Evolutionary conservation across 108 stramenopile species (phyloP).

Genomic region (Bacterosira constricta): DNA sequence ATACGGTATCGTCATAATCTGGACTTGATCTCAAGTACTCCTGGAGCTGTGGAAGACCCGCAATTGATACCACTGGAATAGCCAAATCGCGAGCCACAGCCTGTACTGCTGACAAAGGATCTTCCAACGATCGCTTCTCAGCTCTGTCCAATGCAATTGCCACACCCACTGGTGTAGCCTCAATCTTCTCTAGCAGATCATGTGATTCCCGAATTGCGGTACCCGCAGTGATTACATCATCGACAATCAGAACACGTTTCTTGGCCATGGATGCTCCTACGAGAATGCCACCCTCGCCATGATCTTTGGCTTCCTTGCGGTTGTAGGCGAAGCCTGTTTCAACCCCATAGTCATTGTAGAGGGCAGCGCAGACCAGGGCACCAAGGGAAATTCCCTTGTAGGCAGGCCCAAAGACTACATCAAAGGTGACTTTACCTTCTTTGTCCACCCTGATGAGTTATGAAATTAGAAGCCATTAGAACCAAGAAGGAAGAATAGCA

Average conservation of each 20-base stretch:
- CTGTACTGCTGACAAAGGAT: slow-evolving; percentile 87
- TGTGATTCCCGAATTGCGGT: slow-evolving; percentile 97
- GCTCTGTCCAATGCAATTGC: slow-evolving; percentile 96
- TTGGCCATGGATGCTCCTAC: slow-evolving; percentile 92
- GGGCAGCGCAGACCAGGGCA: slow-evolving; percentile 89
- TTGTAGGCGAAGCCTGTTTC: slow-evolving; percentile 95
- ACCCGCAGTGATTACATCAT: slow-evolving; percentile 99
- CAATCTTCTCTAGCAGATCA: slow-evolving; percentile 73
- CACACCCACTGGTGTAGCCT: slow-evolving; percentile 90
- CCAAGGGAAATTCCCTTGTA: slow-evolving; percentile 99
- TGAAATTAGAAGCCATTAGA: neutral
- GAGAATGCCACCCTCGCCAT: slow-evolving; percentile 96
- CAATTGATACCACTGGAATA: slow-evolving; percentile 91
- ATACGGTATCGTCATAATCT: slow-evolving; percentile 61
- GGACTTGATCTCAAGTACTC: slow-evolving; percentile 66
- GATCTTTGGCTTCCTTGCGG: slow-evolving; percentile 99
- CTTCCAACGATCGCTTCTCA: slow-evolving; percentile 85
- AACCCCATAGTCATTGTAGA: slow-evolving; percentile 82
- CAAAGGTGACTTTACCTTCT: slow-evolving; percentile 81
- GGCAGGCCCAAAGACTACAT: slow-evolving; percentile 98
- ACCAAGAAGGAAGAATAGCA: neutral
- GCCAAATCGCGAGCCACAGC: slow-evolving; percentile 85
- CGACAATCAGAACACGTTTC: slow-evolving; percentile 94
- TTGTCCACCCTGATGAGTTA: slow-evolving; percentile 47
- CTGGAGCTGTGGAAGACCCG: slow-evolving; percentile 85